Evolutionary conservation across 148 eudicot species (phyloP).

Genomic region (Rhododendron mucronatum): DNA sequence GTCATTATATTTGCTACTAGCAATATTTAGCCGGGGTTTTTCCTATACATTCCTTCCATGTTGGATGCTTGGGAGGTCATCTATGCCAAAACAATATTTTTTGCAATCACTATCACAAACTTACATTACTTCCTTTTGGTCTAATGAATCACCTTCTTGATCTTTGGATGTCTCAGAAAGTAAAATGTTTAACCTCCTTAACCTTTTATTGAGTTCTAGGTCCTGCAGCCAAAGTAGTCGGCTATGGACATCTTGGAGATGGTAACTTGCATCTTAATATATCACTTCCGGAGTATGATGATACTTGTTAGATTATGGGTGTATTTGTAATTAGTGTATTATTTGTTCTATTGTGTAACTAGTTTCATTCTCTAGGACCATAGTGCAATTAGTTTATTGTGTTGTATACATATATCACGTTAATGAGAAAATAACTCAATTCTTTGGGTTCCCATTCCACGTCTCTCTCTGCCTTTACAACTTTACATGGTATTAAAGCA

Average conservation of each 20-base stretch:
- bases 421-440: no score
- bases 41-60: neutral
- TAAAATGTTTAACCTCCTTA: neutral
- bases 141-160: neutral
- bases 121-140: neutral
- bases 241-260: conserved; percentile 95
- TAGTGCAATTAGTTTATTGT: no score
- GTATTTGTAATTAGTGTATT: no score
- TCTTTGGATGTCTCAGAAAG: neutral
- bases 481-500: no score
- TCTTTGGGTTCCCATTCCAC: no score
- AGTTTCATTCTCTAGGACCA: no score
- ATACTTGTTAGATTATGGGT: conserved; percentile 16
- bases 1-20: conserved; percentile 4
- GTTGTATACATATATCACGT: no score
- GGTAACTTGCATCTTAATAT: conserved; percentile 95
- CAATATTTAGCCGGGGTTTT: neutral
- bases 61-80: neutral
- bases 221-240: conserved; percentile 65
- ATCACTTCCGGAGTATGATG: conserved; percentile 65
- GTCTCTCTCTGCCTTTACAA: no score
- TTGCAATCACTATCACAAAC: neutral
- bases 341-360: no score
- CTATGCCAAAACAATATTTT: neutral
- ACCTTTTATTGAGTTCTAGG: conserved; percentile 33